Base-by-base conservation (phyloP, 208 protist genomes). In the Trypanosoma grayi region DNA sequence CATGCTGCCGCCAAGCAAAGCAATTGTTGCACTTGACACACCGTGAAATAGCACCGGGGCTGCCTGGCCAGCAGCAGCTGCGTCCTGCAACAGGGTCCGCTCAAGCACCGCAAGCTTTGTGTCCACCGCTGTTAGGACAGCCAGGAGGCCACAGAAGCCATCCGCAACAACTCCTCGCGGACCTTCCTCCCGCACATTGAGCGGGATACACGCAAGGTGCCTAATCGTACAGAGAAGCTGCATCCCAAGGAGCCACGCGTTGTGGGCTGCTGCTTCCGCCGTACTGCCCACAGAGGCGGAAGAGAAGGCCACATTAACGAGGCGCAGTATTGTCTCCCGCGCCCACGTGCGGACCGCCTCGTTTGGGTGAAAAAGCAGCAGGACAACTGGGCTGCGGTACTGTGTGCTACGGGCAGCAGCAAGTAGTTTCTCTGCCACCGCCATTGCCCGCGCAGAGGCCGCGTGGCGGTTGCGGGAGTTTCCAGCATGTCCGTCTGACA, bases 1-100 rank as follows among this genome's bases (percentile, higher is more conserved):
- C 48, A 87, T 57, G 34, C 67, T 82, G 39, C 86, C 86, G 24
- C 83, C 86, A 10, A 93, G 83, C 34, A 87, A 55, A 37, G 87
- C 52, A 14, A 77, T 44, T 16, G 72, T 74, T 11, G 55, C 25
- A 40, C 22, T 27, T 20, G 62, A 47, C 7, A 64, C 48, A 27
- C 45, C 34, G 50, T 52, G 0, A 37, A 52, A 51, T 5, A 52
- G 18, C 47, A 9, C 14, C 43, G 39, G 27, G 37, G 25, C n/a
- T 52, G 48, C 47, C 20, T 66, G 48, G 8, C n/a, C 30, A 11
- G 11, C 33, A 13, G n/a, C 41, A 2, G 8, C 24, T n/a, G 22
- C 11, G 10, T 36, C n/a, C 22, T 46, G 33, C 10, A 50, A 14
- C 28, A 56, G 13, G 6, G 10, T 22, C 8, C 36, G 45, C 37